Evolutionary conservation across 495 filamentous ascomycete species (phyloP).

Genomic region (Daldinia vernicosa): DNA sequence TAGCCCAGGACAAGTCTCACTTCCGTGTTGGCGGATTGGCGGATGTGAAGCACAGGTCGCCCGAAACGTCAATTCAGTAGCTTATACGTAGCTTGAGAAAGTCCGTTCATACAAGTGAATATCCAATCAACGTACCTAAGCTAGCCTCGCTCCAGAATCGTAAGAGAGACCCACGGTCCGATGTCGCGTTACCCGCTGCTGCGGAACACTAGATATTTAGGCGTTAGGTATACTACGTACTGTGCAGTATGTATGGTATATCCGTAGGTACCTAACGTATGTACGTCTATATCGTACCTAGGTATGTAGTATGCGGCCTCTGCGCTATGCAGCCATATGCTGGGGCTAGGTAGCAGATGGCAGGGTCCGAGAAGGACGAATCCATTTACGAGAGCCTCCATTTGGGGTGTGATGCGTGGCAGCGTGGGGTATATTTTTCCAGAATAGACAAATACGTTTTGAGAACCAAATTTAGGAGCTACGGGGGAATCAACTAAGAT

Average conservation of each 20-base stretch:
- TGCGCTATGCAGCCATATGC: conserved; percentile 3
- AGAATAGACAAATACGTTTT: conserved; percentile 24
- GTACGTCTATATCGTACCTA: neutral
- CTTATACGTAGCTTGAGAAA: conserved; percentile 28
- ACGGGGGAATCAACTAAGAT: conserved; percentile 35
- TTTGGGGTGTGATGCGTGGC: conserved; percentile 38
- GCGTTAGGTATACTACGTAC: neutral
- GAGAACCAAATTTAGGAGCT: conserved; percentile 14
- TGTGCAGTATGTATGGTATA: neutral
- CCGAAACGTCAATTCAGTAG: conserved; percentile 26
- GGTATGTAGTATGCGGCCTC: neutral
- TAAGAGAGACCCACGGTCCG: conserved; percentile 34
- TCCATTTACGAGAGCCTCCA: conserved; percentile 38
- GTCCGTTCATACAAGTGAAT: conserved; percentile 21
- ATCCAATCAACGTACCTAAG: conserved; percentile 26
- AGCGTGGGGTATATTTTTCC: conserved; percentile 34
- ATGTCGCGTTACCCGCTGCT: conserved; percentile 39
- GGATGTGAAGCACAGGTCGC: conserved; percentile 30
- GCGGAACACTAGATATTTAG: conserved; percentile 27
- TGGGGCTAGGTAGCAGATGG: conserved; percentile 22
- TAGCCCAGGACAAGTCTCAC: conserved; percentile 17
- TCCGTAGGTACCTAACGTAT: neutral
- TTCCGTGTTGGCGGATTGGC: conserved; percentile 36
- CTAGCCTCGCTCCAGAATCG: conserved; percentile 17
- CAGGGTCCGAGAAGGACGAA: conserved; percentile 31